These are phyloP conservation scores for Closterium sp. DNA, from an alignment of 139 green algal genomes.

Conservation along the genomic window DNA sequence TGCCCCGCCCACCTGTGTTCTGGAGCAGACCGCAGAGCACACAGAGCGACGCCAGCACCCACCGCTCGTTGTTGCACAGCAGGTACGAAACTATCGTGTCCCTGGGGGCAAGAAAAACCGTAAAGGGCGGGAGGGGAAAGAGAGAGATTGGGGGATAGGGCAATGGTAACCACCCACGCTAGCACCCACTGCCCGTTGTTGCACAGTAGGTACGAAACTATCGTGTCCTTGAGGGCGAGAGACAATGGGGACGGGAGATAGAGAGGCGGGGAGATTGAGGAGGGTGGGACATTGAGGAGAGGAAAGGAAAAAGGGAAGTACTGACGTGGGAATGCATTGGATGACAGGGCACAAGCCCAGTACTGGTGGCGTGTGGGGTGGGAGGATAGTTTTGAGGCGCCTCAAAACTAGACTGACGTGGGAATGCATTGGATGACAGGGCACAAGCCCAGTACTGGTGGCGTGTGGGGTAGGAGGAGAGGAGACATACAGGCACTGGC, in stretches of 20 bases:
- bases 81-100: constrained; percentile 27
- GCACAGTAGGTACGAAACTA: constrained; percentile 16
- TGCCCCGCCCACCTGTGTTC: constrained; percentile 18
- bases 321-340: neutral
- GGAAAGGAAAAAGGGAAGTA: neutral
- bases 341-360: neutral
- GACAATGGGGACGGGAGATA: no score
- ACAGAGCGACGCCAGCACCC: constrained; percentile 45
- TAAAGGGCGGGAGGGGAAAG: neutral
- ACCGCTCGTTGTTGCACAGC: constrained; percentile 26
- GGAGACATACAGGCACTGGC: neutral
- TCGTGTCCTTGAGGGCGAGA: constrained; percentile 10
- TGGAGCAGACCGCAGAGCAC: constrained; percentile 46
- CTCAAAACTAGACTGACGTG: no score
- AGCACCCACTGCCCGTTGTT: constrained; percentile 6
- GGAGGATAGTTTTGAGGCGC: no score
- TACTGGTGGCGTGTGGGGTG: neutral
- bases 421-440: neutral
- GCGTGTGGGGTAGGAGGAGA: neutral
- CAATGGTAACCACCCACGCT: no score
- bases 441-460: neutral
- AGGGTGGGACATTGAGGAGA: neutral
- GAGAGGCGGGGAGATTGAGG: neutral
- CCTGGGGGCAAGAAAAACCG: neutral
- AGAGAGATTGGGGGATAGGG: neutral